These are phyloP conservation scores for Kazachstania psychrophila DNA, from an alignment of 805 yeast genomes.

Conservation along the genomic window DNA sequence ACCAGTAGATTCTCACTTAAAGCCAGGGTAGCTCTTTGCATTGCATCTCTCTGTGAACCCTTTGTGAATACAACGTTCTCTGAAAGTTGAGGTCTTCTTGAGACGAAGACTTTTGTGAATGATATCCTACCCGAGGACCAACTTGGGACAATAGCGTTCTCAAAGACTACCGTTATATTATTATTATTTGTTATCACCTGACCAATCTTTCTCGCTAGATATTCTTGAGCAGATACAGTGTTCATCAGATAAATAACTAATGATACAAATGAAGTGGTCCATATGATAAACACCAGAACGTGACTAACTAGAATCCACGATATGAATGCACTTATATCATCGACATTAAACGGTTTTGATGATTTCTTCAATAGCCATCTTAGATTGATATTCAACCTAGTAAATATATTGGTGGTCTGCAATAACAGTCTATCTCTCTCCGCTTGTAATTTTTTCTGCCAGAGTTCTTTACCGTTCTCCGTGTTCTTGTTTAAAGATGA, in stretches of 20 bases:
- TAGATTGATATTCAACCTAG: conserved; percentile 40
- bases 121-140: conserved; percentile 84
- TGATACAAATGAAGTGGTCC: conserved; percentile 89
- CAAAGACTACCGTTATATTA: conserved; percentile 76
- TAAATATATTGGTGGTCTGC: conserved; percentile 32
- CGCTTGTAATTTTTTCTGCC: conserved; percentile 4
- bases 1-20: conserved; percentile 24
- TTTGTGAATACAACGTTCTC: conserved; percentile 41
- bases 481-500: no score
- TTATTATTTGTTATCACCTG: conserved; percentile 76
- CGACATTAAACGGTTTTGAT: conserved; percentile 80
- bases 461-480: no score
- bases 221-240: conserved; percentile 49
- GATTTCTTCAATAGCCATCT: conserved; percentile 73
- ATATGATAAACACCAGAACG: conserved; percentile 64
- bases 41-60: conserved; percentile 67
- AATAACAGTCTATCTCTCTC: conserved; percentile 29
- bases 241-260: conserved; percentile 66
- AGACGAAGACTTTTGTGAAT: conserved; percentile 76
- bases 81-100: conserved; percentile 58
- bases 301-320: conserved; percentile 92
- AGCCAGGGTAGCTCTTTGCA: conserved; percentile 42
- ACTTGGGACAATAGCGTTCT: conserved; percentile 87
- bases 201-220: conserved; percentile 73
- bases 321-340: conserved; percentile 81